These are phyloP conservation scores for Colletotrichum tropicale DNA, from an alignment of 2,329 filamentous ascomycete genomes.

Conservation along the genomic window DNA sequence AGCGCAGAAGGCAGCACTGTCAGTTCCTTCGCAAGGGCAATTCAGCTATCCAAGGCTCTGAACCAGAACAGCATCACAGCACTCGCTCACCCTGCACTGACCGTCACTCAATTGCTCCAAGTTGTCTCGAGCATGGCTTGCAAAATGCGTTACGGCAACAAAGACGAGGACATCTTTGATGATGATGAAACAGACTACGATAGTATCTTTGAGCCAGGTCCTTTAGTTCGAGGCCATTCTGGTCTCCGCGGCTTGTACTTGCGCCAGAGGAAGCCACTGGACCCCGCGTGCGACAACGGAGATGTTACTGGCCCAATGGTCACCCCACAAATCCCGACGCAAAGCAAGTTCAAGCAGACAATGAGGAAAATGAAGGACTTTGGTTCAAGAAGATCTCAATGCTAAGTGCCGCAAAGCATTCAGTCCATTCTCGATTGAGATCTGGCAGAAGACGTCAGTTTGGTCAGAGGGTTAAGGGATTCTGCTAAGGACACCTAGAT, in stretches of 20 bases:
- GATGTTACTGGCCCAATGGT: neutral
- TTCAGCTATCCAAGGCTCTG: neutral
- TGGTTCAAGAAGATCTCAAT: neutral
- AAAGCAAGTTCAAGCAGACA: neutral
- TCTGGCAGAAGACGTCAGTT: neutral
- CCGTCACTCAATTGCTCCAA: neutral
- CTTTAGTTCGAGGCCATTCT: neutral
- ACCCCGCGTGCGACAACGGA: neutral
- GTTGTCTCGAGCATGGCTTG: neutral
- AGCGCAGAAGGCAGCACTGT: neutral
- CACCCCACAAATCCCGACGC: neutral
- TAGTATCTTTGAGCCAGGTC: neutral
- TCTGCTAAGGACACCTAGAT: neutral
- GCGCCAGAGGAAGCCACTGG: neutral
- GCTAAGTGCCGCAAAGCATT: neutral
- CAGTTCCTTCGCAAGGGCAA: neutral
- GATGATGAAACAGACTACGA: neutral
- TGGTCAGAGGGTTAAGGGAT: neutral
- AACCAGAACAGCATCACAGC: neutral
- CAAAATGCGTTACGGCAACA: neutral
- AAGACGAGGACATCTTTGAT: neutral
- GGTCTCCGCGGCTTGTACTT: neutral
- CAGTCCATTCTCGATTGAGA: neutral
- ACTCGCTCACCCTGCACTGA: neutral
- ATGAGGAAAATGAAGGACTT: neutral